Conservation (phyloP, 805 yeast genomes). For the Candida tammaniensis region DNA sequence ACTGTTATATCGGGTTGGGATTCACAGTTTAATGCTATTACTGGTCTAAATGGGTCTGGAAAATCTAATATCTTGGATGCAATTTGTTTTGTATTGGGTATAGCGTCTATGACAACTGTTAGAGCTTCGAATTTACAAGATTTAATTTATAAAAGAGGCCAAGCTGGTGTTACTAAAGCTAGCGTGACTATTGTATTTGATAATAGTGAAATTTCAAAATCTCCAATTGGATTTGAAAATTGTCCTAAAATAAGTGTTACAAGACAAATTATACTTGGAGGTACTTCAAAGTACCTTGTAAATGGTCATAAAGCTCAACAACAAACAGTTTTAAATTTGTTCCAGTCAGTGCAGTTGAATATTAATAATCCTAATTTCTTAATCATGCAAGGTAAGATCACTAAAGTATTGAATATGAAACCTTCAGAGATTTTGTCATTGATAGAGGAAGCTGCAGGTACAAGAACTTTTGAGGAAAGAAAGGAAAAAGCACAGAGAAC, state of each 20-base stretch:
- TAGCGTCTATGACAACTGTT: constrained; percentile 90
- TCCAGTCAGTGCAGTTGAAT: constrained; percentile 92
- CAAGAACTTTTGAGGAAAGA: constrained; percentile 91
- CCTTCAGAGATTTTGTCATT: constrained; percentile 85
- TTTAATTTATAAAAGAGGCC: constrained; percentile 93
- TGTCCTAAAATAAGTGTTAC: constrained; percentile 82
- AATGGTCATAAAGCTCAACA: constrained; percentile 97
- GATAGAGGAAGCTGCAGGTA: constrained; percentile 98
- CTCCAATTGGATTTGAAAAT: constrained; percentile 87
- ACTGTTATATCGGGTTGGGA: constrained; percentile 97
- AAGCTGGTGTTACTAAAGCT: constrained; percentile 97
- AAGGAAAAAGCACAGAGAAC: constrained; percentile 89
- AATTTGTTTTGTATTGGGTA: constrained; percentile 96
- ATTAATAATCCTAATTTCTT: constrained; percentile 96
- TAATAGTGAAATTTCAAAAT: constrained; percentile 67
- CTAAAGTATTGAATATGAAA: constrained; percentile 95
- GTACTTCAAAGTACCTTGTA: constrained; percentile 85
- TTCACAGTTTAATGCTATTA: constrained; percentile 92
- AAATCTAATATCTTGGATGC: constrained; percentile 96
- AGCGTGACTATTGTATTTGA: constrained; percentile 95
- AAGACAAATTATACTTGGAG: constrained; percentile 87
- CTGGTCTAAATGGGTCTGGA: constrained; percentile 97
- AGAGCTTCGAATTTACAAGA: constrained; percentile 93
- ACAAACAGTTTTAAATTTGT: constrained; percentile 81
- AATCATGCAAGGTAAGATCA: constrained; percentile 98